phyloP scores from a whole-genome alignment of 208 protist species.

The Wallacemonas sp. region DNA sequence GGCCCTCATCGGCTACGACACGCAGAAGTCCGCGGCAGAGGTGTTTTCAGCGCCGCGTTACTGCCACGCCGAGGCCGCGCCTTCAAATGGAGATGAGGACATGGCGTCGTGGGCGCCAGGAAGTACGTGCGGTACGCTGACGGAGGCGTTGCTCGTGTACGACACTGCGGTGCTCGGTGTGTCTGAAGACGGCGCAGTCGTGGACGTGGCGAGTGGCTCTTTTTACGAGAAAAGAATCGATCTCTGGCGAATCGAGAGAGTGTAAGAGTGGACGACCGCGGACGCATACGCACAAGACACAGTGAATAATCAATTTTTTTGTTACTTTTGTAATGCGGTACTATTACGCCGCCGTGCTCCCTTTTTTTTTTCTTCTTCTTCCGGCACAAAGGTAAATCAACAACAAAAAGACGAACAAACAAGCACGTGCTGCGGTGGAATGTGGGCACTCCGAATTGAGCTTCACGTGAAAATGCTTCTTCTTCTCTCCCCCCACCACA shows the following conservation, averaged over 20 bases:
- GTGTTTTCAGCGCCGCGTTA: constrained; percentile 35
- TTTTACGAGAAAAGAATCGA: constrained; percentile 81
- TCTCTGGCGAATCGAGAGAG: constrained; percentile 43
- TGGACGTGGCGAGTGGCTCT: constrained; percentile 56
- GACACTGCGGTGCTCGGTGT: constrained; percentile 59
- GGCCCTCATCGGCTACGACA: constrained; percentile 66
- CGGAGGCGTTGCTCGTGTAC: constrained; percentile 64
- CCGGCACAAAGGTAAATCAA: no score
- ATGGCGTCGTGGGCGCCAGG: background rate
- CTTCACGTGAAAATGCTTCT: no score
- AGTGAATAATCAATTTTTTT: background rate
- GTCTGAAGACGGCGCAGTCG: background rate
- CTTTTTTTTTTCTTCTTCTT: background rate
- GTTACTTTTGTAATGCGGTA: background rate
- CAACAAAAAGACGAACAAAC: no score
- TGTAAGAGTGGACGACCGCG: no score
- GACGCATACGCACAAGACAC: background rate
- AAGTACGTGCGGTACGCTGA: constrained; percentile 7
- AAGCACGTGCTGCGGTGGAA: no score
- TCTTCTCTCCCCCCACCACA: no score
- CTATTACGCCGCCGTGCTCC: no score
- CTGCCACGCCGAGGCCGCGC: constrained; percentile 12
- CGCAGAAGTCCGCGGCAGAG: constrained; percentile 21
- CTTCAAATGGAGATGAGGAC: background rate
- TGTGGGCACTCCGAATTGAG: no score